Conservation (phyloP, 176 grass and related monocot genomes). For the Triticum monococcum region DNA sequence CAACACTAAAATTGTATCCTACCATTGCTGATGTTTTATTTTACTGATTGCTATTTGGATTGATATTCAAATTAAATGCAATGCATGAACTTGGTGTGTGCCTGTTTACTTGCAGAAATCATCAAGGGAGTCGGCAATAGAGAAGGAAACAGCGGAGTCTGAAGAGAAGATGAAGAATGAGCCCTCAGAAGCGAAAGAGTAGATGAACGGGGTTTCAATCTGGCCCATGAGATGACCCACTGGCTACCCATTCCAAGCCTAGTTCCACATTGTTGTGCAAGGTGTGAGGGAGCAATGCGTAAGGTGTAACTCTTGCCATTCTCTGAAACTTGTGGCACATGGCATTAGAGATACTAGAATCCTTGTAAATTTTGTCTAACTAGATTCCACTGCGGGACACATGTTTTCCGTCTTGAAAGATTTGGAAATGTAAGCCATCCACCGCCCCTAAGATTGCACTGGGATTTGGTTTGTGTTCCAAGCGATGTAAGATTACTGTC, state of each 20-base stretch:
- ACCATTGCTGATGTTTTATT: not conserved
- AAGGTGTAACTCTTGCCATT: constrained; percentile 1
- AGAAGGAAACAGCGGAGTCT: not conserved
- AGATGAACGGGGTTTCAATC: not conserved
- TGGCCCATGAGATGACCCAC: not conserved
- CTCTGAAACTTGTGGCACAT: constrained; percentile 6
- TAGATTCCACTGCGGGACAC: not conserved
- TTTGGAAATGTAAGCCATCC: not conserved
- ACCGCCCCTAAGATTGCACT: not conserved
- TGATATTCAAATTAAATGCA: not conserved
- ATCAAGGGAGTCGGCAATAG: not conserved
- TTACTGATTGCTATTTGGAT: not conserved
- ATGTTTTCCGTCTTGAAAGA: not conserved
- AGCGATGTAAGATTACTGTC: not conserved
- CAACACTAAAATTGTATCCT: not conserved
- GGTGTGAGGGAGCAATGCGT: not conserved
- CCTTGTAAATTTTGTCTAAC: not conserved
- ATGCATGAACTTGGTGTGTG: not conserved
- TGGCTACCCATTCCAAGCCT: not conserved
- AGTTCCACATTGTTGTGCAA: not conserved
- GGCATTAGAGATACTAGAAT: not conserved
- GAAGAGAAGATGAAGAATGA: not conserved
- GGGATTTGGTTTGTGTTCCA: not conserved
- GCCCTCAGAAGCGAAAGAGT: not conserved
- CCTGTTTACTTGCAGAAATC: constrained; percentile 8